phyloP scores from a whole-genome alignment of 371 early-diverging fungal species.

The Mortierella sp. region DNA sequence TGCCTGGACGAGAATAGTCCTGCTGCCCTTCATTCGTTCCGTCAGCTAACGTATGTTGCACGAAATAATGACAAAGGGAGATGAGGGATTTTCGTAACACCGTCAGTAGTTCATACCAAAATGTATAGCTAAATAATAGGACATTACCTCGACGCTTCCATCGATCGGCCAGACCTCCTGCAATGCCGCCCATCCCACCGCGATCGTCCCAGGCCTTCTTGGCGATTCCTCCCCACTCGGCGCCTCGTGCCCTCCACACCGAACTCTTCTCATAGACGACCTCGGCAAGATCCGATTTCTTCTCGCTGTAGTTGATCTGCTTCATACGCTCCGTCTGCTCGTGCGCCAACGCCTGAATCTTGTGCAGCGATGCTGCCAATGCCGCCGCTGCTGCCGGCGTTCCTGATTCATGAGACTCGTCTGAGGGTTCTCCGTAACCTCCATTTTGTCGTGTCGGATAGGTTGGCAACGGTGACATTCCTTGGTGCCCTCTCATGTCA shows the following conservation, averaged over 20 bases:
- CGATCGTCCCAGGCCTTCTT: conserved; percentile 57
- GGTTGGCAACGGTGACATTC: conserved; percentile 16
- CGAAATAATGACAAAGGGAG: not conserved
- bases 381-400: not conserved
- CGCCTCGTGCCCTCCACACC: conserved; percentile 42
- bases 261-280: conserved; percentile 50
- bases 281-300: conserved; percentile 43
- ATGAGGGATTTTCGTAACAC: not conserved
- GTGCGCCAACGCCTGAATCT: conserved; percentile 42
- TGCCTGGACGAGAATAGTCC: conserved; percentile 19
- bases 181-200: conserved; percentile 56
- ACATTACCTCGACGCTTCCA: conserved; percentile 42
- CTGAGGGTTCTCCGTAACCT: not conserved
- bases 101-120: not conserved
- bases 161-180: conserved; percentile 50
- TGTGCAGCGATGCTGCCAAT: conserved; percentile 40
- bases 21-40: conserved; percentile 14
- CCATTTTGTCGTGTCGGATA: conserved; percentile 19
- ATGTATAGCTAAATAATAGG: not conserved
- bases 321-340: conserved; percentile 49
- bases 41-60: conserved; percentile 16
- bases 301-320: conserved; percentile 49
- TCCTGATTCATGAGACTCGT: conserved; percentile 2
- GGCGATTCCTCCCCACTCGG: conserved; percentile 50
- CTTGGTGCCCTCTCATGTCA: conserved; percentile 6